phyloP scores from a whole-genome alignment of 2,329 filamentous ascomycete genomes.

The Penicillium corylophilum region DNA sequence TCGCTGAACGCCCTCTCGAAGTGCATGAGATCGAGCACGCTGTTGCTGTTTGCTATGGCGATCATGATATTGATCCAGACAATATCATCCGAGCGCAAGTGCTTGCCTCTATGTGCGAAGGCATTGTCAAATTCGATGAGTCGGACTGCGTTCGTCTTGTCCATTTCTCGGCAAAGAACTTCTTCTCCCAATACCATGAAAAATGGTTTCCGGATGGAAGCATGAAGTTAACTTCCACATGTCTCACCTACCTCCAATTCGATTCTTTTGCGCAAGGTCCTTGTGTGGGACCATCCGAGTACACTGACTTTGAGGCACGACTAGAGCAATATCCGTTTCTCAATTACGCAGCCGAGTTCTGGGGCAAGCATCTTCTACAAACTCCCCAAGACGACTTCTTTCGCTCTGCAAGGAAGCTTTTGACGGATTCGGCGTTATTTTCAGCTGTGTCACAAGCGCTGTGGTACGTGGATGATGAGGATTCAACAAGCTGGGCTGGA shows the following conservation, averaged over 20 bases:
- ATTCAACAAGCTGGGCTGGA: slow-evolving; percentile 2
- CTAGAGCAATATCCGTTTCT: background rate
- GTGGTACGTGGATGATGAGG: slow-evolving; percentile 3
- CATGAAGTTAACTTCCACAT: background rate
- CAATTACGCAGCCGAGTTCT: background rate
- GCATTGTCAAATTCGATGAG: slow-evolving; percentile 2
- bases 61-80: background rate
- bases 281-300: background rate
- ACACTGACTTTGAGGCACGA: background rate
- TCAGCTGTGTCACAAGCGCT: background rate
- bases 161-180: slow-evolving; percentile 2
- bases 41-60: background rate
- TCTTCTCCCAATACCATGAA: background rate
- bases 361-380: slow-evolving; percentile 1
- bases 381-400: background rate
- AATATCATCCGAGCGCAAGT: slow-evolving; percentile 1
- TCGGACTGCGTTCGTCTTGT: slow-evolving; percentile 1
- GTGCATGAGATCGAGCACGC: slow-evolving; percentile 3
- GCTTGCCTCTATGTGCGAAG: slow-evolving; percentile 1
- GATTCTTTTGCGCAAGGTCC: background rate
- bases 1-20: slow-evolving; percentile 3
- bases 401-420: background rate
- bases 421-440: background rate
- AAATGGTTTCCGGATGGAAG: slow-evolving; percentile 2
- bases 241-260: slow-evolving; percentile 1